phyloP scores from a whole-genome alignment of 2,329 filamentous ascomycete genomes.

The Arthrobotrys sphaeroides region DNA sequence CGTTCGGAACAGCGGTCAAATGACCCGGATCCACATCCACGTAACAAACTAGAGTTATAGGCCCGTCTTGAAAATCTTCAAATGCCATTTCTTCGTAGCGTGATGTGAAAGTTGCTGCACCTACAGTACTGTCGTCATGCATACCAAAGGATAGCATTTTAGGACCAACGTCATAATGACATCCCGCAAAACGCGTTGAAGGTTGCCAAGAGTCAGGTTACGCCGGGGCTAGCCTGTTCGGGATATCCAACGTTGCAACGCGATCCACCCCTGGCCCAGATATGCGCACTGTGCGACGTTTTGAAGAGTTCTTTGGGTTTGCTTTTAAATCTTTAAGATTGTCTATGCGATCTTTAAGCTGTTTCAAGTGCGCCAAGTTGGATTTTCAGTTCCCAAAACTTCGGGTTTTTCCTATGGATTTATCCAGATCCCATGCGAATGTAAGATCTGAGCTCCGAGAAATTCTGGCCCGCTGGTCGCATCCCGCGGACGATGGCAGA shows the following conservation, averaged over 20 bases:
- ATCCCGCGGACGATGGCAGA: too few species aligned
- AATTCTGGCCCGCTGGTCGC: too few species aligned
- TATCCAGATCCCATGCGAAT: too few species aligned
- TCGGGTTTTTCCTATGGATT: too few species aligned
- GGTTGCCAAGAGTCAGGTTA: not conserved
- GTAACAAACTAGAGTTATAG: not conserved
- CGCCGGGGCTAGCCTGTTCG: not conserved
- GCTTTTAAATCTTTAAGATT: too few species aligned
- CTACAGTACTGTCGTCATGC: slow-evolving; percentile 37
- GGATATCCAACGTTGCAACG: not conserved
- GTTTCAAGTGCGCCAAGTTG: too few species aligned
- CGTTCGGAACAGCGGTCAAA: not conserved
- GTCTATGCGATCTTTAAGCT: too few species aligned
- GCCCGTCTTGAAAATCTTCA: slow-evolving; percentile 8
- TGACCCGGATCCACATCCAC: not conserved
- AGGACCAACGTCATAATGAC: slow-evolving; percentile 31
- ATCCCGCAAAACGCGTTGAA: not conserved
- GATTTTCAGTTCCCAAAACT: too few species aligned
- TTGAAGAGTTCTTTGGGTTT: too few species aligned
- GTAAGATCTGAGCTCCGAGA: too few species aligned
- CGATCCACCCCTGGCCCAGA: not conserved
- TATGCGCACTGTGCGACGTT: too few species aligned
- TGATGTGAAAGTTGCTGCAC: too few species aligned
- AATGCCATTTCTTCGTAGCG: not conserved
- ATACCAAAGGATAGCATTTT: not conserved